Conservation (phyloP, 805 yeast species). For the Candida caryicola region DNA sequence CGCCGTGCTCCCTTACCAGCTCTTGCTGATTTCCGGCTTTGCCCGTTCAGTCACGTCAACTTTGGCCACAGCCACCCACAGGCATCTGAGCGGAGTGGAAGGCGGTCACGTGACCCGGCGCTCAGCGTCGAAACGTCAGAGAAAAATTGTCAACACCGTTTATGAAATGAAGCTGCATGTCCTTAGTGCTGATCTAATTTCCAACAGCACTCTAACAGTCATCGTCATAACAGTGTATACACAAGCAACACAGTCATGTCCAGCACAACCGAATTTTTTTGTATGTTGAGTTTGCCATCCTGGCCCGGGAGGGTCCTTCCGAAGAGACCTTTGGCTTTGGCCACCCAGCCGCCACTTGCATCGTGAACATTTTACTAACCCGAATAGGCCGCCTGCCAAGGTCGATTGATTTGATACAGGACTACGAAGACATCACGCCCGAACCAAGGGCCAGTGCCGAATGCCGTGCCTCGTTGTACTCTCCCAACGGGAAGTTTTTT, state of each 20-base stretch:
- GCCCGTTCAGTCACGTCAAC: too few species aligned
- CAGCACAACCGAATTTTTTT: slow-evolving; percentile 35
- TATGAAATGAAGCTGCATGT: neutral
- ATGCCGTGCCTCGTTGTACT: slow-evolving; percentile 63
- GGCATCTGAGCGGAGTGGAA: too few species aligned
- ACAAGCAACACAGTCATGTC: slow-evolving; percentile 23
- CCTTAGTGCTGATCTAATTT: neutral
- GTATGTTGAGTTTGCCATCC: too few species aligned
- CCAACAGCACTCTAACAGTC: neutral
- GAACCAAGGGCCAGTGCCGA: slow-evolving; percentile 41
- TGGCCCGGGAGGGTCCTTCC: too few species aligned
- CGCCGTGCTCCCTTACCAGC: too few species aligned
- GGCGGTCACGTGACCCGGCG: neutral
- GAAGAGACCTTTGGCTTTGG: neutral
- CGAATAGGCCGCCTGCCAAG: slow-evolving; percentile 28
- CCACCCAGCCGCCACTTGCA: too few species aligned
- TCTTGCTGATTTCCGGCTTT: too few species aligned
- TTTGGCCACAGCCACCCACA: too few species aligned
- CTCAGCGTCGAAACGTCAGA: neutral
- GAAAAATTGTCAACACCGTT: neutral
- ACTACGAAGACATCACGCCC: slow-evolving; percentile 35
- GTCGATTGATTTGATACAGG: slow-evolving; percentile 26
- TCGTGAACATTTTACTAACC: slow-evolving; percentile 18
- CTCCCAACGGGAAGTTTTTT: slow-evolving; percentile 64
- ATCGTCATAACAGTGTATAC: neutral